Base-by-base conservation (phyloP, 1,284 basidiomycete species). In the Termitomyces sp. region DNA sequence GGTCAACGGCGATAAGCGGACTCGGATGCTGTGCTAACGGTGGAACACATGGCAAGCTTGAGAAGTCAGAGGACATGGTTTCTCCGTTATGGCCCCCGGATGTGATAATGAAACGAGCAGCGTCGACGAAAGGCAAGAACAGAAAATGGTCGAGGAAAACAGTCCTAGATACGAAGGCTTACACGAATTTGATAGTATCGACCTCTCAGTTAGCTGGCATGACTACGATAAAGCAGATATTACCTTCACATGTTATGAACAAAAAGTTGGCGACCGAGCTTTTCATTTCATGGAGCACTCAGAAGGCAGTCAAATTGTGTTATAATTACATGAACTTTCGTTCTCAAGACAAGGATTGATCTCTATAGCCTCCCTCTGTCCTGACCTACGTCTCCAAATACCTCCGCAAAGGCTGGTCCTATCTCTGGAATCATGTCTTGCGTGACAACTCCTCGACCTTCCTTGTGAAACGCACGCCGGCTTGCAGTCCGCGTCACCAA, bases 401-500 rank as follows among this genome's bases (percentile, higher is more conserved):
- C 68, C 58, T 90, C 84, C 46, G 75, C 74, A 65, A 94, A 94
- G 0, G 91, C 83, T 38, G 75, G 75, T 1, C 87, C 86, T 42
- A 94, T 79, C 63, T 92, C 81, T 5, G 82, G 78, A 40, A 95
- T 73, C 81, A 98, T 87, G 64, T 98, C 96, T 63, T 93, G 80
- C 1, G 96, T 96, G 40, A 98, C 84, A 64, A 98, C 85, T 53
- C 88, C 85, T 61, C 96, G 76, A 1, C 91, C 90, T 61, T 87
- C 78, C 64, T 84, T 82, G 46, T 72, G 68, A 66, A 92, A 99
- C 2, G 91, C 92, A 21, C 80, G 70, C 31, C 83, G 79, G 51
- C 91, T 94, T 17, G 90, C 82, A 0, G 85, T 86, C 6, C 96
- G 82, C 8, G 95, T 98, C 8, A 98, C 84, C 66, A 93, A 83